These are phyloP conservation scores for Coelastrella sp. DNA, from an alignment of 139 green algal species.

Conservation along the genomic window DNA sequence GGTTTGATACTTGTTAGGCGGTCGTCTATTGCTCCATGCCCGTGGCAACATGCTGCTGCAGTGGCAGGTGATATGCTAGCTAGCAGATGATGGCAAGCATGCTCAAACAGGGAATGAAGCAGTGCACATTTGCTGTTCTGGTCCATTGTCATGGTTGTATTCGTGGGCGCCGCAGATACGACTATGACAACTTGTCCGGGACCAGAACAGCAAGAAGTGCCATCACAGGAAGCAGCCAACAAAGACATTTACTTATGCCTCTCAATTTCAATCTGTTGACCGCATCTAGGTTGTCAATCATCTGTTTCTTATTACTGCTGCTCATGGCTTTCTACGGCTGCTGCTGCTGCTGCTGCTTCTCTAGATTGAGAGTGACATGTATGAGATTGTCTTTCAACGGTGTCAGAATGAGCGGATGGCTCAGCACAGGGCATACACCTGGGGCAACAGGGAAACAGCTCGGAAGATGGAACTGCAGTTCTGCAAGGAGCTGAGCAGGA, in stretches of 20 bases:
- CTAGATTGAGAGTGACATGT: conserved; percentile 28
- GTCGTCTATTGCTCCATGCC: too few relatives aligned
- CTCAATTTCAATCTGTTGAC: background rate
- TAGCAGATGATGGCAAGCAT: too few relatives aligned
- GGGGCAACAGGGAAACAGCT: conserved; percentile 49
- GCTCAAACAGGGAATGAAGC: too few relatives aligned
- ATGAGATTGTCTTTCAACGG: conserved; percentile 15
- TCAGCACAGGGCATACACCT: conserved; percentile 48
- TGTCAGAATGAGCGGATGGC: conserved; percentile 59
- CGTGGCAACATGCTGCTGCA: too few relatives aligned
- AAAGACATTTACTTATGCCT: background rate
- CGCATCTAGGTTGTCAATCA: too few relatives aligned
- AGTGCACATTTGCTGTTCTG: too few relatives aligned
- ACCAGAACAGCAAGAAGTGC: too few relatives aligned
- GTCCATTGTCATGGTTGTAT: too few relatives aligned
- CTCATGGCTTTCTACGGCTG: background rate
- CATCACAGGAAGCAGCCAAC: background rate
- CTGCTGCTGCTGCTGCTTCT: background rate
- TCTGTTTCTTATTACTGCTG: background rate
- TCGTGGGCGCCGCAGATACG: too few relatives aligned
- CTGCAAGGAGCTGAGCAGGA: conserved; percentile 27
- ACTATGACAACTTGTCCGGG: too few relatives aligned
- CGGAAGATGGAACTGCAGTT: background rate
- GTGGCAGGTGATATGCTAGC: too few relatives aligned
- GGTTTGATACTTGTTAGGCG: too few relatives aligned